These are phyloP conservation scores for Colletotrichum tamarilloi DNA, from an alignment of 2,329 filamentous ascomycete genomes.

Conservation along the genomic window DNA sequence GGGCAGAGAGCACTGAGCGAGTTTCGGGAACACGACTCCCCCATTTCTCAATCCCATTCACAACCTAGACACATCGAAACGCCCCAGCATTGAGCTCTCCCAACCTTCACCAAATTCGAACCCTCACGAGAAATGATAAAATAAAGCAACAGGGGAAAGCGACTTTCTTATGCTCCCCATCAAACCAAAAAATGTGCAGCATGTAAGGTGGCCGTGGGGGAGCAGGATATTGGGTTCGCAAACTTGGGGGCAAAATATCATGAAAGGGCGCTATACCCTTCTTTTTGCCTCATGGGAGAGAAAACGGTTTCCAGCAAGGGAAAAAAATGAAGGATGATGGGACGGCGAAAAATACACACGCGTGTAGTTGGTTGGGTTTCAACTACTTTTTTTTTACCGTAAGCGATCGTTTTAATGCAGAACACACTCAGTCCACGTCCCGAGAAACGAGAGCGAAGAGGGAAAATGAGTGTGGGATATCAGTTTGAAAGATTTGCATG, in stretches of 20 bases:
- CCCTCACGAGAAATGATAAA: constrained; percentile 31
- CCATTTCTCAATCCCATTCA: constrained; percentile 11
- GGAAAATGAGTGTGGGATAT: constrained; percentile 3
- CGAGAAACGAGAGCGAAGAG: not conserved
- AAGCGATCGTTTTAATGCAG: constrained; percentile 35
- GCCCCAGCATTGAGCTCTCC: constrained; percentile 17
- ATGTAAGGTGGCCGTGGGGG: constrained; percentile 22
- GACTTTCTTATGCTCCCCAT: constrained; percentile 15
- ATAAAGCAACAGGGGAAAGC: not conserved
- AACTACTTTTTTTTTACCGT: constrained; percentile 27
- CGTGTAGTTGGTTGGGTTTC: constrained; percentile 28
- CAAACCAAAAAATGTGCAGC: constrained; percentile 25
- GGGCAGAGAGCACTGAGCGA: constrained; percentile 2
- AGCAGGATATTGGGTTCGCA: constrained; percentile 16
- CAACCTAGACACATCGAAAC: constrained; percentile 26
- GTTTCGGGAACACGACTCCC: not conserved
- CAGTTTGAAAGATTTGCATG: not conserved
- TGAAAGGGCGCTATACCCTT: constrained; percentile 25
- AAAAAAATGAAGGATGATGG: constrained; percentile 9
- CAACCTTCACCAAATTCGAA: constrained; percentile 22
- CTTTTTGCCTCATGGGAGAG: constrained; percentile 6
- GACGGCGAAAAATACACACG: constrained; percentile 24
- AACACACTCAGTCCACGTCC: not conserved
- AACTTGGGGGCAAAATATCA: constrained; percentile 3
- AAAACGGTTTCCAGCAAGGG: not conserved